phyloP scores from a whole-genome alignment of 192 early-diverging fungal genomes.

The Jimgerdemannia lactiflua region DNA sequence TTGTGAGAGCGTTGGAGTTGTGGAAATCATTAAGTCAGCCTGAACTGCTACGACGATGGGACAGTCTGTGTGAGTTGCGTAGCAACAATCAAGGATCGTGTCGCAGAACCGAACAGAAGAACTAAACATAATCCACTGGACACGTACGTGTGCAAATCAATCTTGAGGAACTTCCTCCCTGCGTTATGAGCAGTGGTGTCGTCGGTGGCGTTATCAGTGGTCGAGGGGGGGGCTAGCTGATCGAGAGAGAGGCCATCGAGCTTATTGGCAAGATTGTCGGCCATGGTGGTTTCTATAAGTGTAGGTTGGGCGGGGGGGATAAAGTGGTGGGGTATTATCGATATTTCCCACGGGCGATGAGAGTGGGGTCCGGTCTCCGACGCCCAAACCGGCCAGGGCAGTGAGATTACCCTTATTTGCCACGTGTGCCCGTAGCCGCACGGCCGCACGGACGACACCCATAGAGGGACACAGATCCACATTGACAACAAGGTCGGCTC shows the following conservation, averaged over 20 bases:
- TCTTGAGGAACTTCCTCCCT: constrained; percentile 38
- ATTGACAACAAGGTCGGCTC: too few relatives aligned
- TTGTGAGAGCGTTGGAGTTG: constrained; percentile 1
- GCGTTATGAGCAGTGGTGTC: background rate
- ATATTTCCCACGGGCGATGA: too few relatives aligned
- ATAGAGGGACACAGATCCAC: too few relatives aligned
- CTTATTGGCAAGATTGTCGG: background rate
- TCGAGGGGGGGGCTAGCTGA: background rate
- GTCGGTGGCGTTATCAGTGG: background rate
- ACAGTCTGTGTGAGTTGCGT: too few relatives aligned
- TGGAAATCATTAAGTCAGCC: background rate
- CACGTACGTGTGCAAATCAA: constrained; percentile 46
- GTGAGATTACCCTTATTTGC: too few relatives aligned
- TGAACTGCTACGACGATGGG: too few relatives aligned
- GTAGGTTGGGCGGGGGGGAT: too few relatives aligned
- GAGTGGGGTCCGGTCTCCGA: too few relatives aligned
- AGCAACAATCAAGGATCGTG: background rate
- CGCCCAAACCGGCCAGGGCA: too few relatives aligned
- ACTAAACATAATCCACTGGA: background rate
- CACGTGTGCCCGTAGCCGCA: too few relatives aligned
- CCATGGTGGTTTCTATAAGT: background rate
- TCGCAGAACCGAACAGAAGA: background rate
- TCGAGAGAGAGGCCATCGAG: background rate
- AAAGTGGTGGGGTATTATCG: too few relatives aligned
- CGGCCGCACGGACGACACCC: too few relatives aligned